Conservation (phyloP, 768 basidiomycete species). For the Coprinopsis marcescibilis region DNA sequence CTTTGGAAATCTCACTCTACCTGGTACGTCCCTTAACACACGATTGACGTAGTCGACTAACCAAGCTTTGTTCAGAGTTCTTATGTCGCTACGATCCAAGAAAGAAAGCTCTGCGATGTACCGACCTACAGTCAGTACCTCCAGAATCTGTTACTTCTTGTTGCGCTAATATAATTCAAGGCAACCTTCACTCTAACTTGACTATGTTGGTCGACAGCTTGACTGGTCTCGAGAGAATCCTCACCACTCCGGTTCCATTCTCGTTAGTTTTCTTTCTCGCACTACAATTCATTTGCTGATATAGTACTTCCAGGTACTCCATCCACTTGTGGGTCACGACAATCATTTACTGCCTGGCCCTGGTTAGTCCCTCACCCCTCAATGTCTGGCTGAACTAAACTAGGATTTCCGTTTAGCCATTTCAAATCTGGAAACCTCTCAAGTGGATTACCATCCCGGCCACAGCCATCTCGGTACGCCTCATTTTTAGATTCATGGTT, state of each 20-base stretch:
- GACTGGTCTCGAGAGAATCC: constrained; percentile 65
- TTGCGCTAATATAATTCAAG: constrained; percentile 23
- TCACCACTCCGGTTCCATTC: constrained; percentile 74
- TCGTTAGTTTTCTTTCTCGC: constrained; percentile 36
- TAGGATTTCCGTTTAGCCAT: constrained; percentile 37
- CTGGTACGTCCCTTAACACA: constrained; percentile 34
- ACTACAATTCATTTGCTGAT: neutral
- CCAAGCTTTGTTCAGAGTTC: constrained; percentile 44
- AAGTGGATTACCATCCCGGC: constrained; percentile 63
- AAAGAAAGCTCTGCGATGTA: constrained; percentile 49
- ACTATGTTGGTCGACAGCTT: constrained; percentile 57
- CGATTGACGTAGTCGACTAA: neutral
- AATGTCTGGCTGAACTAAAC: neutral
- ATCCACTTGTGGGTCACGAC: constrained; percentile 67
- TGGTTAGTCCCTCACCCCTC: constrained; percentile 34
- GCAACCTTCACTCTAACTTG: constrained; percentile 39
- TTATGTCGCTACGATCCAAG: constrained; percentile 56
- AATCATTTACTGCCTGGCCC: constrained; percentile 49
- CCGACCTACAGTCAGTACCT: constrained; percentile 51
- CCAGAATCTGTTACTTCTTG: neutral
- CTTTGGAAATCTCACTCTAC: constrained; percentile 65
- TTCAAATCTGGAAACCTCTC: constrained; percentile 53
- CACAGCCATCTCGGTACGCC: constrained; percentile 44
- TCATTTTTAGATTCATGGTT: constrained; percentile 3
- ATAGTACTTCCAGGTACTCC: constrained; percentile 43